A percentile compares a stretch with the other conserved stretches of the same genome.
Evolutionary conservation across 345 rosid species (phyloP).

Genomic region (Camelina laxa): DNA sequence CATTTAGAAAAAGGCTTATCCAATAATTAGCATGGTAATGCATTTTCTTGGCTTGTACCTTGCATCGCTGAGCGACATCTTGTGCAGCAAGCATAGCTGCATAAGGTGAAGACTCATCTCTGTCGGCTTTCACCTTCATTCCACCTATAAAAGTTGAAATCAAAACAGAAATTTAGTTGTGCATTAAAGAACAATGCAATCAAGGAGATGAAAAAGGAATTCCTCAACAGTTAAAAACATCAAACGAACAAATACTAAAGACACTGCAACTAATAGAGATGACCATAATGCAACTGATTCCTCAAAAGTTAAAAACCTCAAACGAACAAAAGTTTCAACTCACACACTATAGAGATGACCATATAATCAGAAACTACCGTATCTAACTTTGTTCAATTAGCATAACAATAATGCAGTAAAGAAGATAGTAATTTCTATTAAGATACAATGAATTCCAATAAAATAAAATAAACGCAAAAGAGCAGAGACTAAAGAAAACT

Average conservation of each 20-base stretch:
- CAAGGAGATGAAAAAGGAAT: not conserved
- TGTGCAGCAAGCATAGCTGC: slow-evolving; percentile 93
- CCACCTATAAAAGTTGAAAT: slow-evolving; percentile 57
- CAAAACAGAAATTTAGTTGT: not conserved
- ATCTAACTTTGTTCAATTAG: not conserved
- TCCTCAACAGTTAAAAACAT: not conserved
- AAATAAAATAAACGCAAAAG: no score
- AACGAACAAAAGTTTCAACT: not conserved
- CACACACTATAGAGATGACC: not conserved
- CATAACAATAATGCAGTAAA: no score
- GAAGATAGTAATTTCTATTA: not conserved
- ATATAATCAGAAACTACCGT: not conserved
- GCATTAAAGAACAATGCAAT: not conserved
- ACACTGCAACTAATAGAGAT: no score
- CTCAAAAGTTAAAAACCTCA: not conserved
- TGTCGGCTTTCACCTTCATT: slow-evolving; percentile 94
- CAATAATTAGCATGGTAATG: not conserved
- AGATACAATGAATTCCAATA: not conserved
- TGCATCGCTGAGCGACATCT: slow-evolving; percentile 77
- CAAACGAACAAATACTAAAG: no score
- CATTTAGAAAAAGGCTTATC: not conserved
- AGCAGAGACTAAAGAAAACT: not conserved
- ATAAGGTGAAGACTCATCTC: slow-evolving; percentile 81
- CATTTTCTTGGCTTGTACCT: slow-evolving; percentile 43
- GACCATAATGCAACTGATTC: not conserved